phyloP scores from a whole-genome alignment of 768 basidiomycete genomes.

The Sarcomyxa edulis region DNA sequence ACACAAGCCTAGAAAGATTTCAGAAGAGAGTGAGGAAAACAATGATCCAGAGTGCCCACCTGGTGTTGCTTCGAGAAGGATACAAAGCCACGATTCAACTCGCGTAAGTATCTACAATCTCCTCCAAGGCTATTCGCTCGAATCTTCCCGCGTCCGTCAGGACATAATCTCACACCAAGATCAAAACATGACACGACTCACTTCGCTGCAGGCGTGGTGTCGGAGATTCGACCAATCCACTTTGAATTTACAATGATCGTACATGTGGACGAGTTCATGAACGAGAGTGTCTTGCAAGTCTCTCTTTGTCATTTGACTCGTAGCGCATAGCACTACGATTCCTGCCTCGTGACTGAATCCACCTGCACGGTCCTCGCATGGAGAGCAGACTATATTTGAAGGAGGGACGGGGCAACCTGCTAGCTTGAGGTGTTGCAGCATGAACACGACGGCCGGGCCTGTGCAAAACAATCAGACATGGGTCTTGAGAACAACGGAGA shows the following conservation, averaged over 20 bases:
- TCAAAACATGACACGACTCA: slow-evolving; percentile 30
- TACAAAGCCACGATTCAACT: slow-evolving; percentile 71
- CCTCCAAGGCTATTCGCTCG: slow-evolving; percentile 92
- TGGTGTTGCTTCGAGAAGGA: slow-evolving; percentile 93
- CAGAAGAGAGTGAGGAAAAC: slow-evolving; percentile 8
- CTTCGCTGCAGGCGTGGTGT: slow-evolving; percentile 97
- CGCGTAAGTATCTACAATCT: slow-evolving; percentile 84
- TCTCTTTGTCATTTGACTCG: slow-evolving; percentile 70
- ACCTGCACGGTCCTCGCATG: slow-evolving; percentile 77
- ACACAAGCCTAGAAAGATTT: slow-evolving; percentile 70
- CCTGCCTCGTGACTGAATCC: slow-evolving; percentile 79
- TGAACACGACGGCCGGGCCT: slow-evolving; percentile 88
- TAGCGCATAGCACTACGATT: slow-evolving; percentile 81
- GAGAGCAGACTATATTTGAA: slow-evolving; percentile 75
- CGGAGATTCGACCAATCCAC: slow-evolving; percentile 87
- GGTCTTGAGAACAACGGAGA: not conserved
- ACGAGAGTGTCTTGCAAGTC: slow-evolving; percentile 93
- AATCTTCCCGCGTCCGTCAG: slow-evolving; percentile 63
- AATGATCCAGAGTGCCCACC: slow-evolving; percentile 34
- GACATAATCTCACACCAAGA: not conserved
- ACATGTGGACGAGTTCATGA: slow-evolving; percentile 94
- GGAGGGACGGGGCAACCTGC: slow-evolving; percentile 68
- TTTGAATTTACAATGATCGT: slow-evolving; percentile 92
- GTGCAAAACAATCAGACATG: slow-evolving; percentile 7
- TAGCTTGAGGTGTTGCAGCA: slow-evolving; percentile 84